These are phyloP conservation scores for Boletus pseudo-olivaceus DNA, from an alignment of 768 basidiomycete genomes.

Conservation along the genomic window DNA sequence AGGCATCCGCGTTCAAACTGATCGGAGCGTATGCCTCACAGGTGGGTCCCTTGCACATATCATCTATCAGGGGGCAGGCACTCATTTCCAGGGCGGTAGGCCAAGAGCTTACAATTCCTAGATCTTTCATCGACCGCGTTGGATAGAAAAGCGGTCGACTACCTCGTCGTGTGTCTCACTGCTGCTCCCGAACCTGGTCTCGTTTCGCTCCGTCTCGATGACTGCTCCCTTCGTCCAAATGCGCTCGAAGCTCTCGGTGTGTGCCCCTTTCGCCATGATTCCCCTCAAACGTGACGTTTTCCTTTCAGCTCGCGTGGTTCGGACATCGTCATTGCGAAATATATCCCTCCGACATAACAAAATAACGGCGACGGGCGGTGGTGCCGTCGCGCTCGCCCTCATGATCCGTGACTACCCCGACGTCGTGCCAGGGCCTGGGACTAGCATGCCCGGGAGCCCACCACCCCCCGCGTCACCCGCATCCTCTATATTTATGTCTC, in stretches of 20 bases:
- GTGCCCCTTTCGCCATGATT: slow-evolving; percentile 23
- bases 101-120: slow-evolving; percentile 75
- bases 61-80: too few species aligned
- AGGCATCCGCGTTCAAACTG: slow-evolving; percentile 69
- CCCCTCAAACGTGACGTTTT: neutral
- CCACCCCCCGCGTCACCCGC: slow-evolving; percentile 9
- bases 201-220: slow-evolving; percentile 82
- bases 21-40: slow-evolving; percentile 78
- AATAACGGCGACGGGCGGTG: slow-evolving; percentile 80
- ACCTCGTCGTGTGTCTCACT: slow-evolving; percentile 66
- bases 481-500: slow-evolving; percentile 26
- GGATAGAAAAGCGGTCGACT: slow-evolving; percentile 84
- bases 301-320: slow-evolving; percentile 68
- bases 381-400: slow-evolving; percentile 87
- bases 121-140: slow-evolving; percentile 85
- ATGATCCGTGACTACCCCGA: slow-evolving; percentile 98
- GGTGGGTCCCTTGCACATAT: slow-evolving; percentile 36
- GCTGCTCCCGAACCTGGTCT: slow-evolving; percentile 42
- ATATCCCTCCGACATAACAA: slow-evolving; percentile 88
- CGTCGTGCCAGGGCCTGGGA: slow-evolving; percentile 40
- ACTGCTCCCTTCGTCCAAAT: slow-evolving; percentile 70
- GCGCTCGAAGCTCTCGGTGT: slow-evolving; percentile 78
- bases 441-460: neutral
- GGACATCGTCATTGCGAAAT: slow-evolving; percentile 79
- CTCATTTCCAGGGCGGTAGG: slow-evolving; percentile 39